These are phyloP conservation scores for Ogataea trehaloabstinens DNA, from an alignment of 805 yeast genomes.

Conservation along the genomic window DNA sequence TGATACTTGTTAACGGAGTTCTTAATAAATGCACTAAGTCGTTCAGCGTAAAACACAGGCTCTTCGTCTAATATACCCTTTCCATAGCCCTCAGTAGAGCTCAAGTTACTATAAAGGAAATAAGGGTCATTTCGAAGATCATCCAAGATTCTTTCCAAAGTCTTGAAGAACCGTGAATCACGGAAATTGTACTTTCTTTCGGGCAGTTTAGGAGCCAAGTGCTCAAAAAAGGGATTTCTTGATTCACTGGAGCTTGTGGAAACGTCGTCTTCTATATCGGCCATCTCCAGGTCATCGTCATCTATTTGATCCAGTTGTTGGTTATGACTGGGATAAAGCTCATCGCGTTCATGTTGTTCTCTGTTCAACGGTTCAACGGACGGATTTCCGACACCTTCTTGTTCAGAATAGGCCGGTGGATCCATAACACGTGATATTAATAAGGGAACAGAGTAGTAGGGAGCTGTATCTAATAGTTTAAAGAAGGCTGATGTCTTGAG, in stretches of 20 bases:
- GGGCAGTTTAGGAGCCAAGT: slow-evolving; percentile 17
- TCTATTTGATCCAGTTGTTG: slow-evolving; percentile 7
- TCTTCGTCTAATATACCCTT: slow-evolving; percentile 28
- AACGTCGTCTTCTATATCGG: slow-evolving; percentile 3
- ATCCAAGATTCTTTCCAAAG: slow-evolving; percentile 65
- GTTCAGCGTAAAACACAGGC: slow-evolving; percentile 36
- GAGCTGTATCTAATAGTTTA: no score
- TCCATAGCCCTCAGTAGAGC: slow-evolving; percentile 5
- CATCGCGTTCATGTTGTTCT: slow-evolving; percentile 5
- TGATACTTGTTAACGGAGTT: slow-evolving; percentile 19
- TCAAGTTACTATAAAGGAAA: slow-evolving; percentile 26
- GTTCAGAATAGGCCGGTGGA: neutral
- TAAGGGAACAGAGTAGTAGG: no score
- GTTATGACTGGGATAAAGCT: slow-evolving; percentile 6
- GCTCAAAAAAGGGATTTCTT: slow-evolving; percentile 10
- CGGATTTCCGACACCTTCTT: neutral
- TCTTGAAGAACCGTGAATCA: slow-evolving; percentile 45
- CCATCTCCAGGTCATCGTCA: slow-evolving; percentile 5
- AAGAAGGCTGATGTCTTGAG: neutral
- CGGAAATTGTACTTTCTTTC: slow-evolving; percentile 22
- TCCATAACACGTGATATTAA: no score
- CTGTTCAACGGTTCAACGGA: neutral
- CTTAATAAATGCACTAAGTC: slow-evolving; percentile 19
- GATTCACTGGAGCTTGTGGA: neutral
- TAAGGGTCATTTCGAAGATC: slow-evolving; percentile 51